Evolutionary conservation across 805 yeast genomes (phyloP), one percentile per base, ranked within the genome.

Genomic region (Kurtzmaniella fragi): DNA sequence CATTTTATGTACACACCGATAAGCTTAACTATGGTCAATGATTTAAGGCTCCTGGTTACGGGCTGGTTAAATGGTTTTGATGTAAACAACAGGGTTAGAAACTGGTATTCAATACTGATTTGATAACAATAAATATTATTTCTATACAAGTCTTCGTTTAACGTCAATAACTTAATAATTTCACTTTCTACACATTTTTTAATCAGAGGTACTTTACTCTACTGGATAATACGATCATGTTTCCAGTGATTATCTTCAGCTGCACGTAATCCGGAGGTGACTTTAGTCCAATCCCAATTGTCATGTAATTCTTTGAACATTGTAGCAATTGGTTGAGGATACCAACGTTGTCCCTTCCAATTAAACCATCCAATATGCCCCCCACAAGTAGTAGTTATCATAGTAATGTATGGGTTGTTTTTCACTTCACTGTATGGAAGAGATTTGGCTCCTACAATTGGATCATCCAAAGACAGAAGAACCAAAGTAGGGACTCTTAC

Each of bases 391-490:
- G 87, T 74, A 34, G 76, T 72, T 4, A 78, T 64, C 58, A 80
- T 59, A 26, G 75, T 63, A 17, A 80, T 59, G 51, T 73, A 79
- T 12, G 89, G 88, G 44, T 82, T 82, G 25, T 65, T 57, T 29
- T 53, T 44, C 14, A 74, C 70, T 40, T 78, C 84, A 3, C 54
- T 38, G 16, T 43, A 42, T 8, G 90, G 88, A 31, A 79, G 69
- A 28, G 71, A 63, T 13, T 72, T 64, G 10, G 75, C 73, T 4
- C 71, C 70, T 31, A 79, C 71, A 32, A 83, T 72, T 5, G 91
- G 88, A 53, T 84, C 93, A 54, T 84, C 91, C 14, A 56, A 50
- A 0, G 89, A 69, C 50, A 74, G 78, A 16, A 84, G 57, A n/a
- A 78, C 70, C 38, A 84, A 43, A 34, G 76, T 61, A 11, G 93